Evolutionary conservation across 345 rosid genomes (phyloP).

Genomic region (Limnanthes douglasii): DNA sequence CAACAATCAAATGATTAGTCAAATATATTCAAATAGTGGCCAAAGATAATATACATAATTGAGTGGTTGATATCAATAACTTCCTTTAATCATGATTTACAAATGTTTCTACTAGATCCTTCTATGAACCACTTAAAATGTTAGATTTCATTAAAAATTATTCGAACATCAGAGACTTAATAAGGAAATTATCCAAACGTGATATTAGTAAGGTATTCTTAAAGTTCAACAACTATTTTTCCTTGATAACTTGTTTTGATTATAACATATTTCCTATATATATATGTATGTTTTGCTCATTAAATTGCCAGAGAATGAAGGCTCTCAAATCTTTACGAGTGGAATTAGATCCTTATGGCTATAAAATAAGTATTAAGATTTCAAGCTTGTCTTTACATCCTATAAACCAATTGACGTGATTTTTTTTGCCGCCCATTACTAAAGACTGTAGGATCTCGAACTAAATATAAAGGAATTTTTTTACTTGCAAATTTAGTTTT

Average conservation of each 20-base stretch:
- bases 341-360: slow-evolving; percentile 8
- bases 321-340: slow-evolving; percentile 45
- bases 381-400: slow-evolving; percentile 39
- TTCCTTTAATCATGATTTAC: too few relatives aligned
- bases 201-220: slow-evolving; percentile 40
- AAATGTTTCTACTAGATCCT: slow-evolving; percentile 66
- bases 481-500: slow-evolving; percentile 28
- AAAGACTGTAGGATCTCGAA: neutral
- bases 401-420: slow-evolving; percentile 28
- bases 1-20: neutral
- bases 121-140: slow-evolving; percentile 49
- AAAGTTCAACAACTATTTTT: too few relatives aligned
- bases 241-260: too few relatives aligned
- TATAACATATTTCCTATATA: too few relatives aligned
- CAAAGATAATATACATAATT: too few relatives aligned
- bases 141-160: slow-evolving; percentile 28
- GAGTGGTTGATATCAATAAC: neutral
- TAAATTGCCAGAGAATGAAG: slow-evolving; percentile 26
- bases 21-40: too few relatives aligned
- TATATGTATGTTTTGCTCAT: neutral
- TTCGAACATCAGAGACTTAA: slow-evolving; percentile 14
- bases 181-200: slow-evolving; percentile 33
- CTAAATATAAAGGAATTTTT: neutral
- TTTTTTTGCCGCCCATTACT: neutral
- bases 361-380: slow-evolving; percentile 21